Conservation (phyloP, 768 basidiomycete genomes). For the Leccinum subgranulosum region DNA sequence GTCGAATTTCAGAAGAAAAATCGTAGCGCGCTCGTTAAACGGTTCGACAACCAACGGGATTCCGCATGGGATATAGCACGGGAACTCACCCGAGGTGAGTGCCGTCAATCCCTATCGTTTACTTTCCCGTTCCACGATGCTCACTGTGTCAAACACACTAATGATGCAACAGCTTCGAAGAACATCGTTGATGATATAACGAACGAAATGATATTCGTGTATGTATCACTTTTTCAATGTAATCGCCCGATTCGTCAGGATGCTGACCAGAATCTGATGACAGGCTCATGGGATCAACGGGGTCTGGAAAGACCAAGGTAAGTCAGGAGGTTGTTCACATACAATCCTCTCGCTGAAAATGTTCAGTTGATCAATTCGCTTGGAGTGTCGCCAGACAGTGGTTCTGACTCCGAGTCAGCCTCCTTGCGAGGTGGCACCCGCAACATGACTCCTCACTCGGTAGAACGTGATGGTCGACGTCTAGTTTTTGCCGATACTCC, state of each 20-base stretch:
- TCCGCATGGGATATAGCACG: not conserved
- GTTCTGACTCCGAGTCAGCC: not conserved
- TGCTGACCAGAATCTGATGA: not conserved
- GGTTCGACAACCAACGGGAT: constrained; percentile 1
- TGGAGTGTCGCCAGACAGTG: not conserved
- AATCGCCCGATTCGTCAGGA: not conserved
- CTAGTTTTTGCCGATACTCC: constrained; percentile 7
- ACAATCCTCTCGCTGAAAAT: not conserved
- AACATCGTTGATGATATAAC: not conserved
- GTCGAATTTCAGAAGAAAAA: not conserved
- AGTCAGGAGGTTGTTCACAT: not conserved
- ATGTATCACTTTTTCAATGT: not conserved
- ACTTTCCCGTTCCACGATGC: not conserved
- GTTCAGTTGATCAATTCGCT: constrained; percentile 5
- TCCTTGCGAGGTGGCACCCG: not conserved
- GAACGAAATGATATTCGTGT: constrained; percentile 1
- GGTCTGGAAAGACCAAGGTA: constrained; percentile 9
- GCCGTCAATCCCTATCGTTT: not conserved
- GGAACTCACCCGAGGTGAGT: not conserved
- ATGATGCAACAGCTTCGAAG: too few relatives aligned
- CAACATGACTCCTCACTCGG: not conserved
- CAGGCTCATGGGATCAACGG: not conserved
- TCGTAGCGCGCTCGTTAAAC: not conserved
- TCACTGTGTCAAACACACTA: not conserved
- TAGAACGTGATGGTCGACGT: not conserved